Conservation (phyloP, 305 asterid genomes). For the Fraxinus paxiana region DNA sequence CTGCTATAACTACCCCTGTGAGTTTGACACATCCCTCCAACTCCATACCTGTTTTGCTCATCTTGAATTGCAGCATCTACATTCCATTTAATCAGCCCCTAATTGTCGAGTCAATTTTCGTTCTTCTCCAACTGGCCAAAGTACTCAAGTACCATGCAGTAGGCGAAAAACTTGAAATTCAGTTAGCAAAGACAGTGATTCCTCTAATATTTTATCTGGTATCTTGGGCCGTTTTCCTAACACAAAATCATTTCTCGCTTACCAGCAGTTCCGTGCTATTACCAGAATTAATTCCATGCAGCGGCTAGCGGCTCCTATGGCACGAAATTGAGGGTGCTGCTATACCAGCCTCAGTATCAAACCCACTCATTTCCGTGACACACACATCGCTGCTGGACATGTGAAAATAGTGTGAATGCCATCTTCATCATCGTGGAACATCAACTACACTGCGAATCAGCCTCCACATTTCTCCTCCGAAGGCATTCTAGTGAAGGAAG, state of each 20-base stretch:
- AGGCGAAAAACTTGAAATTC: neutral
- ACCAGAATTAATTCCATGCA: neutral
- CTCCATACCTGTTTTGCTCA: neutral
- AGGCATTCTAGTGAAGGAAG: neutral
- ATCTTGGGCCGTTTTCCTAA: neutral
- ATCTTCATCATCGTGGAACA: neutral
- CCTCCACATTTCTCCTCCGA: neutral
- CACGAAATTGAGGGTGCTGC: neutral
- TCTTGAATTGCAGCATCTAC: neutral
- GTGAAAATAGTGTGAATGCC: neutral
- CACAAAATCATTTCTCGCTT: neutral
- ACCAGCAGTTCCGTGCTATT: neutral
- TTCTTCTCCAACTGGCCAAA: neutral
- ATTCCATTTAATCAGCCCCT: neutral
- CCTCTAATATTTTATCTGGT: neutral
- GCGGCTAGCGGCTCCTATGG: neutral
- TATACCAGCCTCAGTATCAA: neutral
- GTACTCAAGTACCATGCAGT: neutral
- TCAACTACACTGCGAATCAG: neutral
- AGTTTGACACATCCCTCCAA: neutral
- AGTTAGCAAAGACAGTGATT: neutral
- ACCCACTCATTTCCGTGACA: neutral
- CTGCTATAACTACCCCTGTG: neutral
- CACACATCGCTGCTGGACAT: neutral
- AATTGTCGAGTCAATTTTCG: neutral